Evolutionary conservation across 805 yeast species (phyloP).

Genomic region (Zygosaccharomyces gambellarensis): DNA sequence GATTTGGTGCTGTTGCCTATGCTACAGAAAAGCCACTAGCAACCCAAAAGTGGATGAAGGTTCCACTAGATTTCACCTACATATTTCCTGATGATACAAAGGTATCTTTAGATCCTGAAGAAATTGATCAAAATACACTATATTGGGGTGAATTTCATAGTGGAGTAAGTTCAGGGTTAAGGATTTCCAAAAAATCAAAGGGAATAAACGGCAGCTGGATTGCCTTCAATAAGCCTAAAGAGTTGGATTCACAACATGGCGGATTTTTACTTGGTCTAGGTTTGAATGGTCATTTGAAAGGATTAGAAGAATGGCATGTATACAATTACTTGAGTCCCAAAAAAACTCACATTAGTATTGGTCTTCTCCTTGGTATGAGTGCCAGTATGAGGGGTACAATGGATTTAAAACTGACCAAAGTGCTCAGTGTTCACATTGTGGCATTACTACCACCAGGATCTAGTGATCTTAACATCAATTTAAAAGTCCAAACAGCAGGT

Average conservation of each 20-base stretch:
- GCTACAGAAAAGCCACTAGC: constrained; percentile 59
- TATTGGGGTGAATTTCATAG: constrained; percentile 90
- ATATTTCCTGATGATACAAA: constrained; percentile 64
- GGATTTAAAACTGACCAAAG: constrained; percentile 85
- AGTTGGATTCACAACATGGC: constrained; percentile 76
- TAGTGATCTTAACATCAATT: constrained; percentile 76
- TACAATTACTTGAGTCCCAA: constrained; percentile 90
- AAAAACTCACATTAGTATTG: constrained; percentile 77
- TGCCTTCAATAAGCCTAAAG: constrained; percentile 72
- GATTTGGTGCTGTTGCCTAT: constrained; percentile 29
- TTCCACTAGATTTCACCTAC: constrained; percentile 66
- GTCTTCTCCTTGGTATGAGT: constrained; percentile 84
- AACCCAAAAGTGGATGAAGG: constrained; percentile 79
- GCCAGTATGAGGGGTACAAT: constrained; percentile 79
- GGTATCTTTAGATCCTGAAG: constrained; percentile 52
- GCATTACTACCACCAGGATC: constrained; percentile 90
- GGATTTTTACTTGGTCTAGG: constrained; percentile 94
- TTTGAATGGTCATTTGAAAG: constrained; percentile 76
- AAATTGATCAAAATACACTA: constrained; percentile 44
- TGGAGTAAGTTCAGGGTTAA: constrained; percentile 84
- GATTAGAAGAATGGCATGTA: constrained; percentile 92
- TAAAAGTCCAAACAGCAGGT: constrained; percentile 87
- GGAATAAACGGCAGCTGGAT: constrained; percentile 83
- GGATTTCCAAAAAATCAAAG: constrained; percentile 60
- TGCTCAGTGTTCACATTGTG: constrained; percentile 85